Percentiles rank a stretch among this genome's conserved stretches.
Conservation (phyloP, 345 rosid genomes). For the Capsella bursapastoris region DNA sequence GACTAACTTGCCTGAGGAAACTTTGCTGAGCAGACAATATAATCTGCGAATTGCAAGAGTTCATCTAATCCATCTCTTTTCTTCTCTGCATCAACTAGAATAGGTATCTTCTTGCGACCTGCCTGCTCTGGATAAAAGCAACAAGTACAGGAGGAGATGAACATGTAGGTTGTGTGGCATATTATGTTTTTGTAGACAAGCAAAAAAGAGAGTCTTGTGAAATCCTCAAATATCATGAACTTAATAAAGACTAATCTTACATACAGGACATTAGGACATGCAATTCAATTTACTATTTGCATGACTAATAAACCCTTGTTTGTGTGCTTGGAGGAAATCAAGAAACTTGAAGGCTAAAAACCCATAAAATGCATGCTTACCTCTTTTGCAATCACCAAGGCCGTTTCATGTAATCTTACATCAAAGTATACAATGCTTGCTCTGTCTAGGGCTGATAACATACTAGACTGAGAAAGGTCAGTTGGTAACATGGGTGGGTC, state of each 20-base stretch:
- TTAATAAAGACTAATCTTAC: slow-evolving; percentile 15
- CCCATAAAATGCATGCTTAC: slow-evolving; percentile 45
- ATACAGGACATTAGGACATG: not conserved
- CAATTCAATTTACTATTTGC: not conserved
- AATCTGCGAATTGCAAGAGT: slow-evolving; percentile 64
- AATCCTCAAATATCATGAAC: not conserved
- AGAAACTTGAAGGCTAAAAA: slow-evolving; percentile 8
- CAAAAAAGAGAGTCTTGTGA: not conserved
- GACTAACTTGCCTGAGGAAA: slow-evolving; percentile 70
- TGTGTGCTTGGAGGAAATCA: not conserved
- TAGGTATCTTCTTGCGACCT: slow-evolving; percentile 66
- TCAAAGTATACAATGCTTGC: slow-evolving; percentile 72
- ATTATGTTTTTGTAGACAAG: not conserved
- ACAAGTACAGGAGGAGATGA: slow-evolving; percentile 39
- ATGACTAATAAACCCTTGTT: slow-evolving; percentile 17
- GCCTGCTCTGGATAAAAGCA: slow-evolving; percentile 79
- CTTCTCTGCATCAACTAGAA: slow-evolving; percentile 82
- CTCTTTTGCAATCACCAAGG: slow-evolving; percentile 70
- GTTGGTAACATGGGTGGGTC: slow-evolving; percentile 67
- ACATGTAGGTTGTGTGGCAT: slow-evolving; percentile 16
- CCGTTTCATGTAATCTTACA: slow-evolving; percentile 70
- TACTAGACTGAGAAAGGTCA: slow-evolving; percentile 56
- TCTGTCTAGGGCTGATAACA: slow-evolving; percentile 64
- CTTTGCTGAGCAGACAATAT: slow-evolving; percentile 76
- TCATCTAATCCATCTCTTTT: slow-evolving; percentile 79